These are phyloP conservation scores for Pezicula carpinea DNA, from an alignment of 2,329 filamentous ascomycete species.

Conservation along the genomic window DNA sequence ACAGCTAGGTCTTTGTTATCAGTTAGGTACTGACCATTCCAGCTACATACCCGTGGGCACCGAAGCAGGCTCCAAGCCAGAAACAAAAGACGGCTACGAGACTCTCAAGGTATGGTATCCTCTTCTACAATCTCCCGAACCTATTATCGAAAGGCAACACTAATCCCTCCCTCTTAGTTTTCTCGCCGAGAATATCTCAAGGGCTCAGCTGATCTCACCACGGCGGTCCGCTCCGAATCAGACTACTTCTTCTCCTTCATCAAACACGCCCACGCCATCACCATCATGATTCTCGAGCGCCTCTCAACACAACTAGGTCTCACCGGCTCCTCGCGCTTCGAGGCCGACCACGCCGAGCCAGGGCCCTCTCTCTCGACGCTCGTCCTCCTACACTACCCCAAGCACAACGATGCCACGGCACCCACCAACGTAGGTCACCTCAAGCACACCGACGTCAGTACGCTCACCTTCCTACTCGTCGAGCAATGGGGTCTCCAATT, in stretches of 20 bases:
- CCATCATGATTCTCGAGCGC: conserved; percentile 39
- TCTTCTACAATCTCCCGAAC: background rate
- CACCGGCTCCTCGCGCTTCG: conserved; percentile 40
- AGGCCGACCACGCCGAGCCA: conserved; percentile 47
- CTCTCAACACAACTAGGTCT: conserved; percentile 44
- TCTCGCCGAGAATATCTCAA: background rate
- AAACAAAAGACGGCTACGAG: conserved; percentile 48
- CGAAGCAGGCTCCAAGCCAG: conserved; percentile 41
- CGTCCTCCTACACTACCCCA: conserved; percentile 52
- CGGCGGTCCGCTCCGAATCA: background rate
- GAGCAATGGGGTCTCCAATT: conserved; percentile 55
- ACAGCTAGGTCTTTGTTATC: conserved; percentile 35
- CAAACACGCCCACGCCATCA: background rate
- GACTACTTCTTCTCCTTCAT: conserved; percentile 2
- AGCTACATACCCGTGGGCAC: conserved; percentile 46
- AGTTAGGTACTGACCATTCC: background rate
- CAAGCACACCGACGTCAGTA: conserved; percentile 54
- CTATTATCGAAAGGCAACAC: background rate
- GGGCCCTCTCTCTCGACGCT: conserved; percentile 44
- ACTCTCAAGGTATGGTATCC: conserved; percentile 40
- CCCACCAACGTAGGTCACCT: conserved; percentile 45
- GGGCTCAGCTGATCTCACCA: background rate
- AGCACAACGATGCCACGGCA: conserved; percentile 33
- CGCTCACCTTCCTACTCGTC: conserved; percentile 50
- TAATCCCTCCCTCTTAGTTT: conserved; percentile 1